Evolutionary conservation across 2,329 filamentous ascomycete genomes (phyloP).

Genomic region (Neofusicoccum cordaticola): DNA sequence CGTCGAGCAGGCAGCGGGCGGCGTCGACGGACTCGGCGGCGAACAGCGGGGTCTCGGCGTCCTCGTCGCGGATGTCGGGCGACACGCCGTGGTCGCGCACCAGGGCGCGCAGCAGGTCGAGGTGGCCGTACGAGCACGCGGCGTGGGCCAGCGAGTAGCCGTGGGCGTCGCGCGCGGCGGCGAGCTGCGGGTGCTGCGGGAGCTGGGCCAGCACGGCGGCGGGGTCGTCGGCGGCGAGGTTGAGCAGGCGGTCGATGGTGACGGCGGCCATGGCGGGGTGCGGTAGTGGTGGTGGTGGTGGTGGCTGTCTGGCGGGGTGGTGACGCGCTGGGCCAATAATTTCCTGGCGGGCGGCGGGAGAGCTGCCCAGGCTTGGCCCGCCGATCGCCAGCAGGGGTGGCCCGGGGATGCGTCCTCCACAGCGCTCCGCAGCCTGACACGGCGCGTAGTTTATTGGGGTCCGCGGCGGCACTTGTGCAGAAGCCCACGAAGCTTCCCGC

Average conservation of each 20-base stretch:
- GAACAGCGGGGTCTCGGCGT: slow-evolving; percentile 91
- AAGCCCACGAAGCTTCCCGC: too few species aligned
- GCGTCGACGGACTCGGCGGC: slow-evolving; percentile 80
- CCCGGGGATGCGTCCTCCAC: neutral
- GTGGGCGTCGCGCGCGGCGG: slow-evolving; percentile 78
- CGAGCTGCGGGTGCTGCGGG: slow-evolving; percentile 69
- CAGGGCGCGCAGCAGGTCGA: slow-evolving; percentile 72
- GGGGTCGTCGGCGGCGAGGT: slow-evolving; percentile 75
- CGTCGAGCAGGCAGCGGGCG: slow-evolving; percentile 76
- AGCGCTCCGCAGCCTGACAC: neutral
- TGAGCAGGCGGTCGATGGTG: slow-evolving; percentile 48
- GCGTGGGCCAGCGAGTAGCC: slow-evolving; percentile 95
- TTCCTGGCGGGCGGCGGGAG: neutral
- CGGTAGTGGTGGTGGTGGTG: neutral
- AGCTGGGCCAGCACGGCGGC: slow-evolving; percentile 71
- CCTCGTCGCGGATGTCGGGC: slow-evolving; percentile 80
- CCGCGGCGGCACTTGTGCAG: too few species aligned
- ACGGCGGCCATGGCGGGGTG: slow-evolving; percentile 28
- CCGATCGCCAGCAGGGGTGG: neutral
- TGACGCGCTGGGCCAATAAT: neutral
- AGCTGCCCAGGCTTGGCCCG: slow-evolving; percentile 4
- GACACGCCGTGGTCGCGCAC: slow-evolving; percentile 77
- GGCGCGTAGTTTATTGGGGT: too few species aligned
- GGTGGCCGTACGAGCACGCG: slow-evolving; percentile 86
- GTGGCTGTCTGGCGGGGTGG: neutral